A percentile compares a stretch with the other conserved stretches of the same genome.
Conservation (phyloP, 2,329 filamentous ascomycete genomes). For the Ramularia collo-cygni region DNA sequence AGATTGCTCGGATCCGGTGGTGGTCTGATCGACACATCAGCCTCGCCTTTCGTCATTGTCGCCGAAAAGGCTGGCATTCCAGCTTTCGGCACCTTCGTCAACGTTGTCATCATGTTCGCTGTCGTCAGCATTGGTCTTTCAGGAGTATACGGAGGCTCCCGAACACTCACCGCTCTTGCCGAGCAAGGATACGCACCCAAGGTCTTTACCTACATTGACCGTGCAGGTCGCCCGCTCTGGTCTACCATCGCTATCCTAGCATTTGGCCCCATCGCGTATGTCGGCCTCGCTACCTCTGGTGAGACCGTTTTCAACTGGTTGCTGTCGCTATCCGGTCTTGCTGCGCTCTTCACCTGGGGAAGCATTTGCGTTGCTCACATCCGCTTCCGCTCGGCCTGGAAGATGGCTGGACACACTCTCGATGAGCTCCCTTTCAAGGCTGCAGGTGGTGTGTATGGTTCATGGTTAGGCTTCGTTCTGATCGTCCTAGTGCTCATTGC, state of each 20-base stretch:
- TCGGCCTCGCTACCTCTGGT: conserved; percentile 45
- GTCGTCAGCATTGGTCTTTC: conserved; percentile 68
- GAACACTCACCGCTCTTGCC: conserved; percentile 81
- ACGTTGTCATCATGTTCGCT: conserved; percentile 85
- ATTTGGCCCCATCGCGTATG: conserved; percentile 55
- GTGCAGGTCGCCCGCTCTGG: conserved; percentile 52
- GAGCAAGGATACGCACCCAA: conserved; percentile 61
- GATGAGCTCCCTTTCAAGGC: conserved; percentile 74
- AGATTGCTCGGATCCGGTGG: conserved; percentile 50
- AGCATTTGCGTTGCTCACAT: conserved; percentile 60
- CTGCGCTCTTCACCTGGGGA: conserved; percentile 70
- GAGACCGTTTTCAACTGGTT: conserved; percentile 56
- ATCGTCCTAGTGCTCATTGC: conserved; percentile 70
- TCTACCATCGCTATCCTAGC: conserved; percentile 38
- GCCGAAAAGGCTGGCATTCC: conserved; percentile 70
- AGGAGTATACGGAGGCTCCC: conserved; percentile 82
- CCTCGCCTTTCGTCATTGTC: conserved; percentile 89
- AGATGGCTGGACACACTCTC: conserved; percentile 54
- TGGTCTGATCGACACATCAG: conserved; percentile 56
- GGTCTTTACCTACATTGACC: conserved; percentile 54
- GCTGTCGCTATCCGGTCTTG: conserved; percentile 64
- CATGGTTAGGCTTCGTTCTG: conserved; percentile 69
- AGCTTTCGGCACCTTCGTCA: conserved; percentile 81
- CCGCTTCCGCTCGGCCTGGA: conserved; percentile 58
- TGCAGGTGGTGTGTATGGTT: conserved; percentile 71